Evolutionary conservation across 805 yeast genomes (phyloP), one percentile per base, ranked within the genome.

Genomic region (Wickerhamiella vanderwaltii): DNA sequence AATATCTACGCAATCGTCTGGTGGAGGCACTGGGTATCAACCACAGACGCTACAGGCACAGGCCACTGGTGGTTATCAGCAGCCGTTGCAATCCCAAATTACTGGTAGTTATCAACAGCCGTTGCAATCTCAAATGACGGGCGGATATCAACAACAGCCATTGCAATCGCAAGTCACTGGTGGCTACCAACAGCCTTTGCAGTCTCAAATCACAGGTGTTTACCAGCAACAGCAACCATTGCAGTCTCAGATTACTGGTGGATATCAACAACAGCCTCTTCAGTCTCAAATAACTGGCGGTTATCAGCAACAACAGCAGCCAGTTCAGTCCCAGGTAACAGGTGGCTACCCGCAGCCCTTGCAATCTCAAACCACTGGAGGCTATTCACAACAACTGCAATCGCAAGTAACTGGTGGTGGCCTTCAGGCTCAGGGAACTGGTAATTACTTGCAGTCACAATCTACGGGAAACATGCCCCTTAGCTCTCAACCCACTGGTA

Each of bases 401-500:
- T 39, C 45, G 12, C 53, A 51, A 25, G 3, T 25, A 13, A 48
- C 48, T 3, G 48, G 49, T 73, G 31, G 23, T 15, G 30, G 26
- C n/a, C 32, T 59, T 34, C 51, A 48, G 28, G 30, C 46, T 12
- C 59, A 52, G 46, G 38, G 37, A 9, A 58, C 57, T 15, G 60
- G 61, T 18, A 35, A 35, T 5, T 20, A 20, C 12, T 12, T 26
- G 41, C 35, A 39, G 43, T 39, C 20, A 52, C 59, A 28, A 15
- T 4, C 34, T 23, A 30, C 41, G 22, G 44, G 41, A 9, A 16
- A 12, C n/a, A 50, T 61, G 13, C 61, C 59, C 12, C 51, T 65
- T 29, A 56, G 51, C 35, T 53, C 68, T 2, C 72, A 67, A 58
- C 62, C 67, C 2, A 71, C 75, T 1, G 87, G 87, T 5, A 68